phyloP scores from a whole-genome alignment of 2,329 filamentous ascomycete genomes.

The Talaromyces pinophilus region DNA sequence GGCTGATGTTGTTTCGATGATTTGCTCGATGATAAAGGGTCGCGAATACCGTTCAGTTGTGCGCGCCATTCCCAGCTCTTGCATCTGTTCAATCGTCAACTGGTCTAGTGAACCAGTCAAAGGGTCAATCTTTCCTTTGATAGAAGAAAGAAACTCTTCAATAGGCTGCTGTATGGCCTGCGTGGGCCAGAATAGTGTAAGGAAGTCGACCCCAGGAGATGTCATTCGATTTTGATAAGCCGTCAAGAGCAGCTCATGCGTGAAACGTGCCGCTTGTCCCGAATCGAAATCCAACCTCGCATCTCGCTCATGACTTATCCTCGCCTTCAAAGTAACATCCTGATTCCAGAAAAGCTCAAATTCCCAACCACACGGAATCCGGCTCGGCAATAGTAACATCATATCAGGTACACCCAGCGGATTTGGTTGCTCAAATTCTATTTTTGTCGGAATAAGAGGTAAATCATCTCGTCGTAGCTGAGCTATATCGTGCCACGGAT shows the following conservation, averaged over 20 bases:
- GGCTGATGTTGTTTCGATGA: slow-evolving; percentile 24
- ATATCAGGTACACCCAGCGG: slow-evolving; percentile 25
- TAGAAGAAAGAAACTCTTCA: slow-evolving; percentile 27
- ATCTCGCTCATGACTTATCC: slow-evolving; percentile 22
- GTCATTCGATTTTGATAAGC: slow-evolving; percentile 27
- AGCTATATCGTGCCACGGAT: slow-evolving; percentile 44
- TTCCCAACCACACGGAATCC: slow-evolving; percentile 28
- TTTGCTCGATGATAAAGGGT: slow-evolving; percentile 27
- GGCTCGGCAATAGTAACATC: slow-evolving; percentile 30
- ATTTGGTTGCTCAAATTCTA: slow-evolving; percentile 26
- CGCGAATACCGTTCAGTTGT: slow-evolving; percentile 23
- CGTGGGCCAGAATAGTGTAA: slow-evolving; percentile 29
- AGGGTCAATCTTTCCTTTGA: slow-evolving; percentile 23
- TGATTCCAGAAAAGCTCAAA: slow-evolving; percentile 37
- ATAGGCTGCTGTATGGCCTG: slow-evolving; percentile 16
- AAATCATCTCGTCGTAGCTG: slow-evolving; percentile 29
- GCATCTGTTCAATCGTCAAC: neutral
- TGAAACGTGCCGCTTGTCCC: slow-evolving; percentile 24
- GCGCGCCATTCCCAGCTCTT: slow-evolving; percentile 28
- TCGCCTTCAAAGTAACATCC: slow-evolving; percentile 27
- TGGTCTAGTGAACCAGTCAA: neutral
- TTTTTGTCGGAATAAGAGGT: slow-evolving; percentile 26
- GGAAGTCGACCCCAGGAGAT: slow-evolving; percentile 25
- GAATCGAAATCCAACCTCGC: slow-evolving; percentile 15
- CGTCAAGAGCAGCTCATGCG: slow-evolving; percentile 28